Evolutionary conservation across 495 filamentous ascomycete species (phyloP).

Genomic region (Lophiostoma macrostomum): DNA sequence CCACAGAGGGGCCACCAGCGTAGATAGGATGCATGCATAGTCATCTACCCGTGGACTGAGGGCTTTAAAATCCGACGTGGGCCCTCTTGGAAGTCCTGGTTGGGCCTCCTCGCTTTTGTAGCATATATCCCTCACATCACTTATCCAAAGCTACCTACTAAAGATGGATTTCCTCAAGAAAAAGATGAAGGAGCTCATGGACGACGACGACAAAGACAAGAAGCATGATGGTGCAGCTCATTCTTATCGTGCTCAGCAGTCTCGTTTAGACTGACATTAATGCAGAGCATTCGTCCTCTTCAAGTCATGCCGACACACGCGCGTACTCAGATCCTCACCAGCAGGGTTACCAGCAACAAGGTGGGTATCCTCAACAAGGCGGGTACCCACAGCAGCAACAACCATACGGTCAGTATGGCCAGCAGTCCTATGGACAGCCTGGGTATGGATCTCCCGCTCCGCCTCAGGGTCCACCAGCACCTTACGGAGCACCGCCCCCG

Average conservation of each 20-base stretch:
- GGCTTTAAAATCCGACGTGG: not conserved
- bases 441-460: constrained; percentile 15
- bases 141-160: not conserved
- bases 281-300: not conserved
- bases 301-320: not conserved
- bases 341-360: constrained; percentile 5
- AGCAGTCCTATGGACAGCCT: constrained; percentile 3
- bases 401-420: not conserved
- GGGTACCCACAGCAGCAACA: constrained; percentile 7
- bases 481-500: constrained; percentile 21
- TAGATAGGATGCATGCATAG: too few relatives aligned
- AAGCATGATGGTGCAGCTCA: constrained; percentile 3
- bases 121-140: not conserved
- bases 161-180: constrained; percentile 29
- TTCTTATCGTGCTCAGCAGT: too few relatives aligned
- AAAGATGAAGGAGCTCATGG: constrained; percentile 25
- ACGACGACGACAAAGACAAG: constrained; percentile 17
- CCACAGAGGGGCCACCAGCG: too few relatives aligned
- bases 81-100: not conserved
- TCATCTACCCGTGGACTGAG: not conserved
- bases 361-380: not conserved
- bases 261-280: too few relatives aligned
- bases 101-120: not conserved
- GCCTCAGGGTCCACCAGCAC: constrained; percentile 17
- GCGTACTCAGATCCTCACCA: constrained; percentile 1